A percentile compares a stretch with the other conserved stretches of the same genome.
These are phyloP conservation scores for Cadophora sp. DNA, from an alignment of 2,329 filamentous ascomycete species.

Conservation along the genomic window DNA sequence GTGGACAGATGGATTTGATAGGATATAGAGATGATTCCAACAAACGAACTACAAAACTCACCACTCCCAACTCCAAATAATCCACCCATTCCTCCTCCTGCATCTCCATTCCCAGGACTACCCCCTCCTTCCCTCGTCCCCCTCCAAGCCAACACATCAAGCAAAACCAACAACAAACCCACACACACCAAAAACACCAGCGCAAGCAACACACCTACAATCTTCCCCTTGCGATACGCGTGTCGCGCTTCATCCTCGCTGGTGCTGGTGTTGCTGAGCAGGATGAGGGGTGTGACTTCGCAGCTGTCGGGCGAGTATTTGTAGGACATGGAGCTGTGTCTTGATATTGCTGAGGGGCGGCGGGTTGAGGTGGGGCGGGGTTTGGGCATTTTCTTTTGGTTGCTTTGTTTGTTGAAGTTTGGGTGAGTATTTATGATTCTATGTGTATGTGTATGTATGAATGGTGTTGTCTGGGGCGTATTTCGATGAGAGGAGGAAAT, in stretches of 20 bases:
- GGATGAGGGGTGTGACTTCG: background rate
- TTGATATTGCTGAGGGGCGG: slow-evolving; percentile 2
- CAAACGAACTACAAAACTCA: background rate
- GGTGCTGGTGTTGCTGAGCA: background rate
- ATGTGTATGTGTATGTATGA: too few relatives aligned
- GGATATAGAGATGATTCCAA: too few relatives aligned
- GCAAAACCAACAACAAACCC: background rate
- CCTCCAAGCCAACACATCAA: background rate
- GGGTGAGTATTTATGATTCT: too few relatives aligned
- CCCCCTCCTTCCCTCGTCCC: background rate
- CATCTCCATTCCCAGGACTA: background rate
- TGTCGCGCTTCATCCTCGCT: background rate
- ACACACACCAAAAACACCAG: background rate
- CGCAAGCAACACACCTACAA: background rate
- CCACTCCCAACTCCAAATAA: background rate
- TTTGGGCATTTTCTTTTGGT: background rate
- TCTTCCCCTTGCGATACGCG: background rate
- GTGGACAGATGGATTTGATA: too few relatives aligned
- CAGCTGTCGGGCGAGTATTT: slow-evolving; percentile 5
- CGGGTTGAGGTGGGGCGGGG: slow-evolving; percentile 1
- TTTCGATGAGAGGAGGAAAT: too few relatives aligned
- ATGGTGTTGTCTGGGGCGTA: too few relatives aligned
- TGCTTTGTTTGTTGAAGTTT: too few relatives aligned
- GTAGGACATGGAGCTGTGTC: background rate
- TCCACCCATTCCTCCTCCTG: background rate